Base-by-base conservation (phyloP, 2,329 filamentous ascomycete species). In the Diaporthe vexans region DNA sequence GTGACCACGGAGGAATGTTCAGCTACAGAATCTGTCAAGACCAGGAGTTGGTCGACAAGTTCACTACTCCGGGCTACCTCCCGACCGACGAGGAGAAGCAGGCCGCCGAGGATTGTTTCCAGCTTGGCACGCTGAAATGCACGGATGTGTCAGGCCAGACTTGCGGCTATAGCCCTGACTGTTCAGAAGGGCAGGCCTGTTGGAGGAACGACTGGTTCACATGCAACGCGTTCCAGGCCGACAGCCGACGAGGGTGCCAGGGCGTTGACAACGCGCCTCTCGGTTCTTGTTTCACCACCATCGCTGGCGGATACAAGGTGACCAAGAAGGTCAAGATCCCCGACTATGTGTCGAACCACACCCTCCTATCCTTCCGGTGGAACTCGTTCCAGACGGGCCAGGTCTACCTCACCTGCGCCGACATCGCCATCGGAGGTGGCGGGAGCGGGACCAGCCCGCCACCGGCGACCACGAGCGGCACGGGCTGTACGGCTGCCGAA, bases 1-100 rank as follows among this genome's bases (percentile, higher is more conserved):
- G 88, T 0, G 88, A 90, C 76, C 88, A 90, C 76, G 87, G 88
- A 35, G 88, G 88, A 79, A 89, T 89, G 87, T 90, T 89, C 79
- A 84, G 80, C 77, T 90, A 88, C 79, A 86, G 88, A 13, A 85
- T 89, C 75, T 90, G 88, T 77, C 84, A 87, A 76, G 81, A 90
- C 76, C 87, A 89, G 76, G 81, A 79, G 0, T 79, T 90, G 0
- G 86, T 89, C 40, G 83, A 88, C 81, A 86, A 86, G 76, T 85
- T 90, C 77, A 79, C 88, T 1, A 84, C 85, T 0, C 83, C 86
- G 0, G 78, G 77, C 10, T 88, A 89, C 75, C 76, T 86, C 4
- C 88, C 88, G 0, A 89, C 86, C 2, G 80, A 85, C 0, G 85
- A 79, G 0, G 88, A 89, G 81, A 90, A 90, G 79, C 84, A 89